Evolutionary conservation across 2,329 filamentous ascomycete genomes (phyloP).

Genomic region (Stagonosporopsis vannaccii): DNA sequence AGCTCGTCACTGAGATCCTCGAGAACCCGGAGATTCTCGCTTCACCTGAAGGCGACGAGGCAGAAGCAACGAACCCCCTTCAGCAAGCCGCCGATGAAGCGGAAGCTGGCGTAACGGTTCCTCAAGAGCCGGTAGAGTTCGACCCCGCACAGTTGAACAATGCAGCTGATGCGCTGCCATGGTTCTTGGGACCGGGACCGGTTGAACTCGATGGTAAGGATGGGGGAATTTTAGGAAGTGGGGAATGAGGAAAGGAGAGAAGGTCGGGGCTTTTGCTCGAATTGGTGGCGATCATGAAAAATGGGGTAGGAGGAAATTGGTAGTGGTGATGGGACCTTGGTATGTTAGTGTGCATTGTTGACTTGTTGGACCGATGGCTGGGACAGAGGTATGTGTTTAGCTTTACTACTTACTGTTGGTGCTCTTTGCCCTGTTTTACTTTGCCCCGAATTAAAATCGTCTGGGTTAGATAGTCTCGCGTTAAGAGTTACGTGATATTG

Average conservation of each 20-base stretch:
- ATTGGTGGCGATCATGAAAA: too few relatives aligned
- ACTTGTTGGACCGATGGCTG: slow-evolving; percentile 1
- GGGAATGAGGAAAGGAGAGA: background rate
- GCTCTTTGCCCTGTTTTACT: background rate
- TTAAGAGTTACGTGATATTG: background rate
- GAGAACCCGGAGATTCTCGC: background rate
- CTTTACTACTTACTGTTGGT: background rate
- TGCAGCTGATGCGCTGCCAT: slow-evolving; percentile 9
- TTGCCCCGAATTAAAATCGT: background rate
- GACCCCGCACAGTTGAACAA: slow-evolving; percentile 1
- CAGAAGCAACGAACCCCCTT: background rate
- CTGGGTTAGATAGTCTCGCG: background rate
- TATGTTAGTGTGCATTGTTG: background rate
- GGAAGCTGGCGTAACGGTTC: slow-evolving; percentile 1
- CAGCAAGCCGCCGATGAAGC: slow-evolving; percentile 11
- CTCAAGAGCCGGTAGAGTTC: background rate
- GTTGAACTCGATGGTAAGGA: background rate
- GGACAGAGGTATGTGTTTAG: slow-evolving; percentile 8
- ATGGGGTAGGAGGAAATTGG: background rate
- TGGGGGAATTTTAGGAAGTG: background rate
- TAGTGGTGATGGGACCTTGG: background rate
- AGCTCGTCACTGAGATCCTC: slow-evolving; percentile 7
- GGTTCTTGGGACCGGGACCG: background rate
- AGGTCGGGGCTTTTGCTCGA: too few relatives aligned
- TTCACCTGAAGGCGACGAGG: background rate